Conservation (phyloP, 352 stramenopile genomes). For the Globisporangium heterothallicum region DNA sequence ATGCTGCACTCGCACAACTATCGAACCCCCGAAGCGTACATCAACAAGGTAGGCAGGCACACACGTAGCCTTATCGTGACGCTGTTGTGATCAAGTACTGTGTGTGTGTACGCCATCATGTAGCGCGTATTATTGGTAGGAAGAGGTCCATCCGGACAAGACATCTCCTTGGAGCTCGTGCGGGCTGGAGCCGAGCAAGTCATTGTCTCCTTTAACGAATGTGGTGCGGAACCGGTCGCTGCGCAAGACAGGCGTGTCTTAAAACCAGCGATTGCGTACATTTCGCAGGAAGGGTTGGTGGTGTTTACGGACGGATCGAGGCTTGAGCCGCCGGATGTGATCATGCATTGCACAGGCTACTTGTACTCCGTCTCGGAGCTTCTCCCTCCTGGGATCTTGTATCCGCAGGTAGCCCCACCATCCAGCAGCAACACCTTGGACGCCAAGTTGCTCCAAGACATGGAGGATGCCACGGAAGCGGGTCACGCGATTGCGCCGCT, state of each 20-base stretch:
- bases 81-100: neutral
- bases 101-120: neutral
- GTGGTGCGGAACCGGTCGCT: slow-evolving; percentile 19
- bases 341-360: slow-evolving; percentile 81
- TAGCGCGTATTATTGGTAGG: slow-evolving; percentile 64
- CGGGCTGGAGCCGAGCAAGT: slow-evolving; percentile 37
- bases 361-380: slow-evolving; percentile 46
- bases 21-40: slow-evolving; percentile 35
- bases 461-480: slow-evolving; percentile 27
- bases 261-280: slow-evolving; percentile 50
- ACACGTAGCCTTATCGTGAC: no score
- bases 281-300: slow-evolving; percentile 42
- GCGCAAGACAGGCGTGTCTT: slow-evolving; percentile 32
- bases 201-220: slow-evolving; percentile 51
- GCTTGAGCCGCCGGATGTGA: slow-evolving; percentile 47
- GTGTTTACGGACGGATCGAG: slow-evolving; percentile 54
- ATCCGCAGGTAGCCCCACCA: slow-evolving; percentile 18
- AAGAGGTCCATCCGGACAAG: slow-evolving; percentile 59
- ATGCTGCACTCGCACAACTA: slow-evolving; percentile 55
- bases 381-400: slow-evolving; percentile 31
- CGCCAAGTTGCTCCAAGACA: slow-evolving; percentile 18
- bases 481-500: slow-evolving; percentile 47
- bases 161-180: slow-evolving; percentile 74
- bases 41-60: slow-evolving; percentile 26
- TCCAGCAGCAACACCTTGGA: slow-evolving; percentile 16